Base-by-base conservation (phyloP, 1,139 yeast species). In the Yamadazyma atmosphaerica region DNA sequence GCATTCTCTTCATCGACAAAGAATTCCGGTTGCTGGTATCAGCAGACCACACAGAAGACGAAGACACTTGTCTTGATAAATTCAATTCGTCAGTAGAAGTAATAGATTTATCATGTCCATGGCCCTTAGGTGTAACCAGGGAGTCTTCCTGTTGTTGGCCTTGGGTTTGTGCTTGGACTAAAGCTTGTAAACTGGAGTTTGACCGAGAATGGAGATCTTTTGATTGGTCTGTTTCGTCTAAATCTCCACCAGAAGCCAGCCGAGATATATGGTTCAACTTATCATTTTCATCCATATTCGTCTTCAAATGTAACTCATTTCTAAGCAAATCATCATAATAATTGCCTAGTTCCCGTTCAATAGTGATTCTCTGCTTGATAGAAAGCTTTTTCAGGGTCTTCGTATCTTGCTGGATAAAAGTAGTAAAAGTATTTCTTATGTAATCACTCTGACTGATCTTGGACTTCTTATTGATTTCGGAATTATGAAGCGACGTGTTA, bases 401-500 rank as follows among this genome's bases (percentile, higher is more conserved):
- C 13, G 61, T 58, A 47, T 62, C 63, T 46, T 65, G 72, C 42
- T 65, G 69, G 30, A 62, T 53, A 44, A 68, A 70, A 8, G 78
- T 71, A 29, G 67, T 52, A 42, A 77, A 57, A 1, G 88, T 81
- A 56, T 81, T 82, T 32, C 66, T 66, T 35, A 81, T 72, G 50
- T 80, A 83, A 47, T 77, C 79, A 3, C 64, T 52, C 51, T 70
- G 74, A 39, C 68, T 58, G 39, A 74, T 73, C 45, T 64, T 65
- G 26, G 68, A 61, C 46, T 64, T 65, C 45, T 63, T 69, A 41
- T 56, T 61, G 23, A 70, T 58, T 44, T 71, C 79, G 12, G 62
- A 58, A 46, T 80, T 79, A 57, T 82, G 85, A 36, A 83, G 63
- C 29, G 84, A 83, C 2, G 88, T 81, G 53, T 88, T 88, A 39